phyloP scores from a whole-genome alignment of 192 early-diverging fungal genomes.

The Mortierella antarctica region DNA sequence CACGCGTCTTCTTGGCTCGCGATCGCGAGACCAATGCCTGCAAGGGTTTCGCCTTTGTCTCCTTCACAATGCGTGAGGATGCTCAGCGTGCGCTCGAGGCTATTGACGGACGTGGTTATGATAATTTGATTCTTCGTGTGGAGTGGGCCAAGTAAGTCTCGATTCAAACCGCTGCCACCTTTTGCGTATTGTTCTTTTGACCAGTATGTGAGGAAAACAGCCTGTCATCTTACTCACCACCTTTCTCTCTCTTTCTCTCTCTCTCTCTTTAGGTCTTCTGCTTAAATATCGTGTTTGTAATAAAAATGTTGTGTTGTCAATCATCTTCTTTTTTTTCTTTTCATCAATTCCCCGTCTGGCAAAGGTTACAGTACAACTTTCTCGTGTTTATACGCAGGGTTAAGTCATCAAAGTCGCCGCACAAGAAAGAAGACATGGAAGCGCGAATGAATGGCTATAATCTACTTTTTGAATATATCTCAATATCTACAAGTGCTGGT shows the following conservation, averaged over 20 bases:
- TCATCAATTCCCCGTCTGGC: not conserved
- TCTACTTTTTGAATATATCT: not conserved
- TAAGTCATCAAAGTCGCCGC: not conserved
- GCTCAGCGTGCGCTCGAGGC: conserved; percentile 86
- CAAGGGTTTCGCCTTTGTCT: conserved; percentile 98
- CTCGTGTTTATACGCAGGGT: not conserved
- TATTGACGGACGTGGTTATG: conserved; percentile 96
- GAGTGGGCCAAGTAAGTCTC: conserved; percentile 80
- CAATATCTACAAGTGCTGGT: not conserved
- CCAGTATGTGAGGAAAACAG: not conserved
- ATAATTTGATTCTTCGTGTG: conserved; percentile 92
- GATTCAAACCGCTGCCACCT: not conserved
- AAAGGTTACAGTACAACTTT: not conserved
- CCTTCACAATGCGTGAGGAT: conserved; percentile 81
- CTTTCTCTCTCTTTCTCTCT: not conserved
- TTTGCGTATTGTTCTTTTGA: conserved; percentile 3
- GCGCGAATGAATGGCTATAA: not conserved
- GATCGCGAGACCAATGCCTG: conserved; percentile 87
- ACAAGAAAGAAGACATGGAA: not conserved
- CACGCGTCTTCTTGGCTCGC: conserved; percentile 86
- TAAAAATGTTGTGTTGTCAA: not conserved
- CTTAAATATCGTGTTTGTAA: conserved; percentile 29
- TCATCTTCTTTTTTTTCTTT: conserved; percentile 5
- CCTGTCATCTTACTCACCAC: not conserved
- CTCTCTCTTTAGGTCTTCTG: conserved; percentile 34